phyloP scores from a whole-genome alignment of 345 rosid genomes.

The Populus davidiana region DNA sequence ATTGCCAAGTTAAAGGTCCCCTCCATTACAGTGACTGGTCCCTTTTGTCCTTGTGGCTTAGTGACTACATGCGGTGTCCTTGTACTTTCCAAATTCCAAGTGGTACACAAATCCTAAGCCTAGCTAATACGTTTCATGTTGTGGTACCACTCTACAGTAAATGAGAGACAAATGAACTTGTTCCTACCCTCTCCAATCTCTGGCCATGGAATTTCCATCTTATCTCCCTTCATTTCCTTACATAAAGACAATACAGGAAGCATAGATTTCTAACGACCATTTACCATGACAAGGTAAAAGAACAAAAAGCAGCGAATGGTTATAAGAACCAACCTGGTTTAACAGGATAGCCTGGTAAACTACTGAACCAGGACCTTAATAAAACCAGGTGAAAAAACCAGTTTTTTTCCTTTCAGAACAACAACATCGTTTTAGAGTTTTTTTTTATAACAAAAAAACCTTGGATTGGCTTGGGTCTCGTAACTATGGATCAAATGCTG shows the following conservation, averaged over 20 bases:
- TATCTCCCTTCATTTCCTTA: neutral
- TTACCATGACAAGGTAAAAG: too few relatives aligned
- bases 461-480: too few relatives aligned
- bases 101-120: constrained; percentile 11
- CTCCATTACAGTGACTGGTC: constrained; percentile 15
- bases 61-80: constrained; percentile 24
- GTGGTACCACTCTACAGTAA: constrained; percentile 19
- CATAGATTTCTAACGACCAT: too few relatives aligned
- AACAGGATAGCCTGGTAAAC: too few relatives aligned
- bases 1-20: constrained; percentile 16
- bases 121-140: neutral
- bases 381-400: too few relatives aligned
- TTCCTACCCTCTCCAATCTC: neutral
- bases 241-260: neutral
- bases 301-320: too few relatives aligned
- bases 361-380: too few relatives aligned
- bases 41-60: constrained; percentile 10
- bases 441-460: too few relatives aligned
- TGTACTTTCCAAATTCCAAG: constrained; percentile 25
- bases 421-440: too few relatives aligned
- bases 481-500: too few relatives aligned
- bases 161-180: neutral
- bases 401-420: too few relatives aligned
- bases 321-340: too few relatives aligned
- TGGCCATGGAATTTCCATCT: neutral